Conservation (phyloP, 2,329 filamentous ascomycete genomes). For the Aquanectria penicillioides region DNA sequence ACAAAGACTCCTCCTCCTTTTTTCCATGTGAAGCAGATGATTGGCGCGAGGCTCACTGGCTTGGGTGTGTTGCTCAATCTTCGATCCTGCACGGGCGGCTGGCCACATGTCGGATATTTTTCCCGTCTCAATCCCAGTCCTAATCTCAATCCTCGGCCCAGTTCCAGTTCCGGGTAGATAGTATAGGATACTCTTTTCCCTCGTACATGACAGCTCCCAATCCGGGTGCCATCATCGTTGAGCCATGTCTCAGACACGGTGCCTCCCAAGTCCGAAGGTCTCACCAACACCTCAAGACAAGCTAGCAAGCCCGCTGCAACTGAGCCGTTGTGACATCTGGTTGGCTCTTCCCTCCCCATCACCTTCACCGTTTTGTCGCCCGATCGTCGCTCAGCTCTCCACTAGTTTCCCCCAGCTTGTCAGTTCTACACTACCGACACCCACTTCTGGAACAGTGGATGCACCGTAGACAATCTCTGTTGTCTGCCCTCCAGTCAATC, state of each 20-base stretch:
- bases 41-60: background rate
- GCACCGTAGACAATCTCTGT: slow-evolving; percentile 13
- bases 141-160: background rate
- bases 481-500: slow-evolving; percentile 15
- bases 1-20: background rate
- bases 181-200: too few relatives aligned
- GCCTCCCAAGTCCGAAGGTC: slow-evolving; percentile 7
- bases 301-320: slow-evolving; percentile 22
- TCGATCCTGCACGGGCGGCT: slow-evolving; percentile 28
- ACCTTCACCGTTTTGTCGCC: slow-evolving; percentile 24
- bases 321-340: slow-evolving; percentile 22
- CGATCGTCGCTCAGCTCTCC: slow-evolving; percentile 22
- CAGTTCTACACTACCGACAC: slow-evolving; percentile 19
- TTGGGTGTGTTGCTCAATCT: slow-evolving; percentile 25
- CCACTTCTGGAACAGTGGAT: slow-evolving; percentile 26
- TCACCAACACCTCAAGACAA: slow-evolving; percentile 17
- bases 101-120: background rate
- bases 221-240: slow-evolving; percentile 22
- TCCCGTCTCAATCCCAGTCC: slow-evolving; percentile 3
- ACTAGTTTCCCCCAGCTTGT: slow-evolving; percentile 30
- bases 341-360: slow-evolving; percentile 7
- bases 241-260: slow-evolving; percentile 33
- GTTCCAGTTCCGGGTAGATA: too few relatives aligned
- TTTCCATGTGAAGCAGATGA: background rate
- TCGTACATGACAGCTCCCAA: slow-evolving; percentile 23